Conservation (phyloP, 2,329 filamentous ascomycete genomes). For the Fusarium brevicatenulatum region DNA sequence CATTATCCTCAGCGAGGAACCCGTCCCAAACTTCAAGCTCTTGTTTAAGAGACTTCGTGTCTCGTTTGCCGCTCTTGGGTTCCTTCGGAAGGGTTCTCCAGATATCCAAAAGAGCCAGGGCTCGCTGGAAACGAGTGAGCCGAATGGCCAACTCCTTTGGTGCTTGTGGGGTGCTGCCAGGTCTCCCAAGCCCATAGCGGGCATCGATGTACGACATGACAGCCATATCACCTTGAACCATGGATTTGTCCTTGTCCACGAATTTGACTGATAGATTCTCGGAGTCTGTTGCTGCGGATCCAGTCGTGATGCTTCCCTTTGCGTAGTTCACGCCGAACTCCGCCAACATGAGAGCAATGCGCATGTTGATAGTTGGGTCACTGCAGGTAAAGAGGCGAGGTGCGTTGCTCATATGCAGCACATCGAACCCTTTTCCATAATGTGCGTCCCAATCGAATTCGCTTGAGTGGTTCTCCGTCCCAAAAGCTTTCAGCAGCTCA, state of each 20-base stretch:
- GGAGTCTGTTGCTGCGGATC: conserved; percentile 7
- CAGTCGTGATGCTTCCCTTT: conserved; percentile 54
- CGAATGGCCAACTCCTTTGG: conserved; percentile 49
- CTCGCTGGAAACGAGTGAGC: conserved; percentile 56
- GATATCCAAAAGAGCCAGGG: conserved; percentile 49
- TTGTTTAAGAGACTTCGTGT: conserved; percentile 40
- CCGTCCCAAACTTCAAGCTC: conserved; percentile 56
- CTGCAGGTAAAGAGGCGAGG: conserved; percentile 62
- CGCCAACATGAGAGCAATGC: conserved; percentile 61
- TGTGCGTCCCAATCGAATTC: conserved; percentile 78
- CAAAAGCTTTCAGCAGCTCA: conserved; percentile 80
- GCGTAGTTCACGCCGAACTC: conserved; percentile 60
- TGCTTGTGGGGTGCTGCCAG: conserved; percentile 37
- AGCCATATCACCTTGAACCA: conserved; percentile 60
- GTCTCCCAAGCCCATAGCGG: conserved; percentile 53
- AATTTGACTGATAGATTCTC: conserved; percentile 55
- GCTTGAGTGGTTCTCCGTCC: conserved; percentile 80
- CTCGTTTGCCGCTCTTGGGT: background rate
- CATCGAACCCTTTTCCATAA: conserved; percentile 87
- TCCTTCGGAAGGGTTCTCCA: conserved; percentile 45
- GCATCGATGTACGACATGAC: conserved; percentile 71
- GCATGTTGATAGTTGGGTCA: conserved; percentile 59
- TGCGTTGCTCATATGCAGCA: conserved; percentile 71
- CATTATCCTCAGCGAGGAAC: conserved; percentile 45
- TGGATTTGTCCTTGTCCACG: conserved; percentile 65